Percentiles rank a stretch among this genome's conserved stretches.
These are phyloP conservation scores for Cercophora newfieldiana DNA, from an alignment of 495 filamentous ascomycete species.

Conservation along the genomic window DNA sequence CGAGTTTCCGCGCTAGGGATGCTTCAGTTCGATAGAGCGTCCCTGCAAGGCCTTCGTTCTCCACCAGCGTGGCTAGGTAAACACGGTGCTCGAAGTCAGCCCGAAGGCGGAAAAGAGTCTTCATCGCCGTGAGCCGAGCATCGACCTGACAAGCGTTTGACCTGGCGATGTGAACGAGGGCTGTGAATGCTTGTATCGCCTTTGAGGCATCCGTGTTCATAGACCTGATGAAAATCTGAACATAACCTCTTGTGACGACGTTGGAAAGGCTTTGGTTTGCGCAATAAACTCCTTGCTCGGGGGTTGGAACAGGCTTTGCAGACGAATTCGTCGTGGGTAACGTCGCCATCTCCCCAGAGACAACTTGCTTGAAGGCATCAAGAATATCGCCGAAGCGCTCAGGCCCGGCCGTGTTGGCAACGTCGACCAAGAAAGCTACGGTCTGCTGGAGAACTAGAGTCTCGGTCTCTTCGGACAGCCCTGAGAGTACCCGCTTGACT, in stretches of 20 bases:
- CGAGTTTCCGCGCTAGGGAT: constrained; percentile 51
- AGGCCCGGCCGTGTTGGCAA: constrained; percentile 49
- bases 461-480: constrained; percentile 57
- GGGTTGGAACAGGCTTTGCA: constrained; percentile 15
- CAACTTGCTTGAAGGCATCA: constrained; percentile 45
- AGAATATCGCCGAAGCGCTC: constrained; percentile 55
- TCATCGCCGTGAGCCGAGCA: constrained; percentile 77
- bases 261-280: constrained; percentile 51
- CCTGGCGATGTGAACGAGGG: constrained; percentile 60
- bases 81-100: constrained; percentile 75
- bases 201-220: constrained; percentile 57
- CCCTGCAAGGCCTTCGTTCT: constrained; percentile 69
- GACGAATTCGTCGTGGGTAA: constrained; percentile 38
- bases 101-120: constrained; percentile 79
- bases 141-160: constrained; percentile 57
- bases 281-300: constrained; percentile 26
- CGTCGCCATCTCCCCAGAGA: constrained; percentile 41
- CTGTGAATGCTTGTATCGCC: constrained; percentile 51
- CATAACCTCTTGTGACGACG: constrained; percentile 56
- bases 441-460: constrained; percentile 52
- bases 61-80: constrained; percentile 62
- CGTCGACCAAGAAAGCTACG: constrained; percentile 49
- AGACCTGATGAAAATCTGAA: constrained; percentile 61
- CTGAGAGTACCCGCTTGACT: constrained; percentile 46
- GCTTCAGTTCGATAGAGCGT: constrained; percentile 66